Evolutionary conservation across 202 grass and related monocot genomes (phyloP).

Genomic region (Alloteropsis angusta): DNA sequence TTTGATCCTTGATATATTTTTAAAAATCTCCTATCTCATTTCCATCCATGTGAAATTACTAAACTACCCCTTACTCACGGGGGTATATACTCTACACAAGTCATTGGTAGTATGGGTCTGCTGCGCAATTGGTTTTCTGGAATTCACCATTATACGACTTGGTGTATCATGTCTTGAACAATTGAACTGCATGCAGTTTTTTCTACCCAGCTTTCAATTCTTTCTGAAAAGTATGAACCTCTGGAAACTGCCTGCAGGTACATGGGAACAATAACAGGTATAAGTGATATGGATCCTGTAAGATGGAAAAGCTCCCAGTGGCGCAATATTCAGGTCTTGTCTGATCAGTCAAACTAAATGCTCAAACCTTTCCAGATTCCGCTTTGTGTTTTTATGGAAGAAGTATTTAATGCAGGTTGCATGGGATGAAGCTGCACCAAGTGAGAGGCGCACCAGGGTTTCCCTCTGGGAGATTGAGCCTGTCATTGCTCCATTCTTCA

Average conservation of each 20-base stretch:
- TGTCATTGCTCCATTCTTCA: constrained; percentile 76
- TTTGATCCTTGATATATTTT: not conserved
- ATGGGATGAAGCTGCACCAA: constrained; percentile 81
- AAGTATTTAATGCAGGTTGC: constrained; percentile 53
- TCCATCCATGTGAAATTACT: too few relatives aligned
- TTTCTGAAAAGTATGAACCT: not conserved
- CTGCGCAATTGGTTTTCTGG: not conserved
- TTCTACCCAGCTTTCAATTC: constrained; percentile 12
- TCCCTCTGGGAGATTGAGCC: constrained; percentile 84
- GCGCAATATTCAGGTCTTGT: constrained; percentile 60
- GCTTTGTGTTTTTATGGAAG: constrained; percentile 24
- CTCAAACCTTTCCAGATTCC: not conserved
- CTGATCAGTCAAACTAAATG: constrained; percentile 23
- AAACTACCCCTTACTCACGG: too few relatives aligned
- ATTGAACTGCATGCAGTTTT: constrained; percentile 17
- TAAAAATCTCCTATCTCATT: too few relatives aligned
- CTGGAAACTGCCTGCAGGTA: constrained; percentile 45
- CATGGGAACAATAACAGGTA: constrained; percentile 78
- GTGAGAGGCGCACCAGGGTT: constrained; percentile 64
- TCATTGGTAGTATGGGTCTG: too few relatives aligned
- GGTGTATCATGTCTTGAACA: not conserved
- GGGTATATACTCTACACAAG: too few relatives aligned
- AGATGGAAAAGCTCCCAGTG: constrained; percentile 76
- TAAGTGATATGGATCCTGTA: constrained; percentile 65
- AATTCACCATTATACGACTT: constrained; percentile 12